A percentile compares a stretch with the other conserved stretches of the same genome.
Conservation (phyloP, 371 early-diverging fungal species). For the Saksenaea vasiformis region DNA sequence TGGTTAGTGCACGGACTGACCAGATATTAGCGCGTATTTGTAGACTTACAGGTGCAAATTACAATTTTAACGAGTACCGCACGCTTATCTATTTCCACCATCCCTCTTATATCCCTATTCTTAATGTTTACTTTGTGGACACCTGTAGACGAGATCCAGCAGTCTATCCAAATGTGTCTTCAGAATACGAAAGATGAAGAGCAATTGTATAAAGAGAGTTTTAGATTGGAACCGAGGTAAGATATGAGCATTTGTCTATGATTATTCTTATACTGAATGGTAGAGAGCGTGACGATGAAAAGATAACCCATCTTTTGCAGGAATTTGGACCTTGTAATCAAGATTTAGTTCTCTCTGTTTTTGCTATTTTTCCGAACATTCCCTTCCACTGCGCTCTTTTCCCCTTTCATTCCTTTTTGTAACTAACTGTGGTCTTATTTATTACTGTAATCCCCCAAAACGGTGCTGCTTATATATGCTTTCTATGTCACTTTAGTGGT, state of each 20-base stretch:
- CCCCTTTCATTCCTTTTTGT: neutral
- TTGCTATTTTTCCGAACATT: neutral
- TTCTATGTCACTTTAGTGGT: neutral
- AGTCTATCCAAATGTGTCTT: constrained; percentile 63
- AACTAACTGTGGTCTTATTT: constrained; percentile 6
- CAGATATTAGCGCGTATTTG: constrained; percentile 48
- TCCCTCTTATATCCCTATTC: constrained; percentile 93
- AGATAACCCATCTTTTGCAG: constrained; percentile 80
- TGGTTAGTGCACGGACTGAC: constrained; percentile 50
- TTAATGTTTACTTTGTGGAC: constrained; percentile 89
- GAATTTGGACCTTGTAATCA: constrained; percentile 86
- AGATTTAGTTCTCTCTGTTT: neutral
- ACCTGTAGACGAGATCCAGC: constrained; percentile 83
- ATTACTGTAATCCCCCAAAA: neutral
- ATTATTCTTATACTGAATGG: neutral
- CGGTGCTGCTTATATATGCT: neutral
- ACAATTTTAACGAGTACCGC: constrained; percentile 87
- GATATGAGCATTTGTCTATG: neutral
- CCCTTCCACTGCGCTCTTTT: constrained; percentile 10
- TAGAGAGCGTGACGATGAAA: constrained; percentile 88
- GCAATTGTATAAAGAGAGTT: constrained; percentile 75
- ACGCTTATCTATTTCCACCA: constrained; percentile 82
- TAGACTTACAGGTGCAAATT: constrained; percentile 76
- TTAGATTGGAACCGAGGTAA: constrained; percentile 81
- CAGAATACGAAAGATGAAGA: constrained; percentile 55